phyloP scores from a whole-genome alignment of 1,284 basidiomycete species.

The Taiwanofungus camphoratus region DNA sequence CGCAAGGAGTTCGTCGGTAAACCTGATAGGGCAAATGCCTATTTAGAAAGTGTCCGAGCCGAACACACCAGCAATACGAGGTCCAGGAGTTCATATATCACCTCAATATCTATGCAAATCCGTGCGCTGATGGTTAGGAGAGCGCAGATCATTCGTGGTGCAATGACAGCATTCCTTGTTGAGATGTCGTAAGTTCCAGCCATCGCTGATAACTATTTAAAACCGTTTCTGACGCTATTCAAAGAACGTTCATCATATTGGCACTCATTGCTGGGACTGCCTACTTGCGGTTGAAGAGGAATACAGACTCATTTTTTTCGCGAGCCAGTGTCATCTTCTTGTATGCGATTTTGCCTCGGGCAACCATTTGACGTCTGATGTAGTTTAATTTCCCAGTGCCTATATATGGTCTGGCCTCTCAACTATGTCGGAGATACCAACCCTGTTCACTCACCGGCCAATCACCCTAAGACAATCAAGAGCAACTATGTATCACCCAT shows the following conservation, averaged over 20 bases:
- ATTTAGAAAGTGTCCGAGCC: conserved; percentile 39
- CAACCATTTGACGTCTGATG: not conserved
- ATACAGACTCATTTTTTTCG: conserved; percentile 67
- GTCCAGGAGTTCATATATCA: conserved; percentile 17
- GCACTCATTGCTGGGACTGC: conserved; percentile 70
- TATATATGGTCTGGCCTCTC: conserved; percentile 46
- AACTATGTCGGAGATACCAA: conserved; percentile 64
- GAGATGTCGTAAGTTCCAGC: conserved; percentile 18
- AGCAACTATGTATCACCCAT: conserved; percentile 57
- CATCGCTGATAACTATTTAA: too few relatives aligned
- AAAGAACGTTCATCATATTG: conserved; percentile 46
- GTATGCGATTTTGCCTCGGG: conserved; percentile 32
- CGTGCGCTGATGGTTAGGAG: conserved; percentile 54
- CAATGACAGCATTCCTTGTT: conserved; percentile 31
- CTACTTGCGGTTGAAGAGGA: conserved; percentile 56
- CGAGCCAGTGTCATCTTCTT: conserved; percentile 74
- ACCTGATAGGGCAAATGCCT: conserved; percentile 28
- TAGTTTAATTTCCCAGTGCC: conserved; percentile 27
- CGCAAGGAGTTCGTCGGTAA: conserved; percentile 15
- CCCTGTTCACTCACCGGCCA: conserved; percentile 66
- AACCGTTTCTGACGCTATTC: not conserved
- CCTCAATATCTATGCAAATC: conserved; percentile 41
- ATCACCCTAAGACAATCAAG: conserved; percentile 58
- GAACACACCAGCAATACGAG: conserved; percentile 35
- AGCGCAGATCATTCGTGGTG: conserved; percentile 57